Conservation (phyloP, 345 rosid species). For the Euphorbia tirucalli region DNA sequence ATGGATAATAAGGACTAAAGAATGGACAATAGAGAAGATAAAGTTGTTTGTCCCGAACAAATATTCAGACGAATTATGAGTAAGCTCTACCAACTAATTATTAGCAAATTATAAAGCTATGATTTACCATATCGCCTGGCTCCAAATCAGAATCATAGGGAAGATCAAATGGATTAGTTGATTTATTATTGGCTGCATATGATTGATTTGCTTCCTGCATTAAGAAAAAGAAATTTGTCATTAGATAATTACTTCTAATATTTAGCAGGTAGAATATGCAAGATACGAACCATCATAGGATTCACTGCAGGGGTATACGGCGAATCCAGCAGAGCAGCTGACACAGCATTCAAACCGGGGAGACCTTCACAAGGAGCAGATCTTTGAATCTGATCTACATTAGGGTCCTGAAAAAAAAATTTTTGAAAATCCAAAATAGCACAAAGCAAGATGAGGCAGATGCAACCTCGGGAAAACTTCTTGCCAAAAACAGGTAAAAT, state of each 20-base stretch:
- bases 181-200: constrained; percentile 41
- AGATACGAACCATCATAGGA: constrained; percentile 41
- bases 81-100: background rate
- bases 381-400: constrained; percentile 32
- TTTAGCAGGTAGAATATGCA: background rate
- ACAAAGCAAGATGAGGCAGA: constrained; percentile 15
- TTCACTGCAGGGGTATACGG: constrained; percentile 35
- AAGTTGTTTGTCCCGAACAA: background rate
- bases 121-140: constrained; percentile 60
- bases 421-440: constrained; percentile 8
- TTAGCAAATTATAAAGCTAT: background rate
- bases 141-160: constrained; percentile 67
- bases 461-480: constrained; percentile 44
- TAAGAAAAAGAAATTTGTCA: constrained; percentile 13
- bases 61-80: background rate
- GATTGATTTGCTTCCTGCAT: constrained; percentile 48
- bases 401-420: constrained; percentile 36
- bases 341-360: constrained; percentile 30
- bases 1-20: background rate
- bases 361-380: constrained; percentile 28
- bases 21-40: background rate
- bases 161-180: constrained; percentile 92
- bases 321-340: constrained; percentile 31
- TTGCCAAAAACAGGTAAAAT: constrained; percentile 41
- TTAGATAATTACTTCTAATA: constrained; percentile 1